These are phyloP conservation scores for Diutina siamensis DNA, from an alignment of 1,139 yeast genomes.

Conservation along the genomic window DNA sequence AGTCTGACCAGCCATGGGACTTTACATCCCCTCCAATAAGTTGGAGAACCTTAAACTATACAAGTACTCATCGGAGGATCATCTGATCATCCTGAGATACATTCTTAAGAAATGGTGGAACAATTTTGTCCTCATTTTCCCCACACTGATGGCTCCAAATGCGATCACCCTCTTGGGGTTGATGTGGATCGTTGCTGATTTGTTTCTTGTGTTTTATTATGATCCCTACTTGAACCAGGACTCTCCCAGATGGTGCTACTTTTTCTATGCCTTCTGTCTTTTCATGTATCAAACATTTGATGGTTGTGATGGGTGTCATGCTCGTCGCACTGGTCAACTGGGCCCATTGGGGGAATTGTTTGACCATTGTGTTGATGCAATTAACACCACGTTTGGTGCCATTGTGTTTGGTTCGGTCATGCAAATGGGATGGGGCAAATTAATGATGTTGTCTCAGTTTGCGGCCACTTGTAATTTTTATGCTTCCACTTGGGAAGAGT, in stretches of 20 bases:
- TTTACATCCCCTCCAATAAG: constrained; percentile 52
- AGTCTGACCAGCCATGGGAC: constrained; percentile 40
- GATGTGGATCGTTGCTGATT: constrained; percentile 53
- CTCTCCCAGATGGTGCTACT: constrained; percentile 76
- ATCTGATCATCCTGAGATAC: constrained; percentile 64
- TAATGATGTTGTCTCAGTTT: constrained; percentile 58
- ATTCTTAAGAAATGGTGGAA: constrained; percentile 74
- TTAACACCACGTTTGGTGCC: constrained; percentile 75
- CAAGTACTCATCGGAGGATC: constrained; percentile 70
- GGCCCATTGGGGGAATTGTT: constrained; percentile 93
- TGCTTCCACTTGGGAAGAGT: constrained; percentile 93
- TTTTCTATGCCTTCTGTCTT: constrained; percentile 70
- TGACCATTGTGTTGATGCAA: constrained; percentile 88
- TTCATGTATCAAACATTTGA: constrained; percentile 92
- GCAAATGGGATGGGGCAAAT: constrained; percentile 60
- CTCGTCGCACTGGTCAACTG: constrained; percentile 84
- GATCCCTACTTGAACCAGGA: constrained; percentile 55
- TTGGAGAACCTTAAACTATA: constrained; percentile 54
- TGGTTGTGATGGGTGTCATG: constrained; percentile 94
- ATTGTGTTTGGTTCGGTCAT: constrained; percentile 63
- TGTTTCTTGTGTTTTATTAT: constrained; percentile 53
- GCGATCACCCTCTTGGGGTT: constrained; percentile 76
- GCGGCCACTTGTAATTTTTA: constrained; percentile 75
- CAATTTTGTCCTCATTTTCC: constrained; percentile 62
- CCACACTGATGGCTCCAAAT: constrained; percentile 81